Base-by-base conservation (phyloP, 345 rosid species). In the Microcos paniculata region DNA sequence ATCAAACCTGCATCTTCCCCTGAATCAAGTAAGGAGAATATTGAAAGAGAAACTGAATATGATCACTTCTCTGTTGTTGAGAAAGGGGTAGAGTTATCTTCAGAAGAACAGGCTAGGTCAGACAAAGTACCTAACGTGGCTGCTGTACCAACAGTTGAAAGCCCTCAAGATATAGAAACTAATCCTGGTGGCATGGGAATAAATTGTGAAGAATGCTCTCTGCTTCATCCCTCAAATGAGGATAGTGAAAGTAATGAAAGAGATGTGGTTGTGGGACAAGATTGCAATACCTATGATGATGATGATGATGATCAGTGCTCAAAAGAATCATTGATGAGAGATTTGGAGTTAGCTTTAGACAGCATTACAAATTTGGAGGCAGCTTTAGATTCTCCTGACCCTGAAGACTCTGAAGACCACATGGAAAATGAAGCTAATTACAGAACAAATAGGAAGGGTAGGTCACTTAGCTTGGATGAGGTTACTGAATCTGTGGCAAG, bases 251-350 rank as follows among this genome's bases (percentile, higher is more conserved):
- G 69, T 72, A 5, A 66, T 70, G 23, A 48, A 49, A 33, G 24
- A 24, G 80, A 84, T 61, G 77, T 73, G 21, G 79, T 67, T 73
- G 80, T 57, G 55, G 66, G 71, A 48, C 75, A 72, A 78, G 83
- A 76, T 75, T 70, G 68, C 72, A 45, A 48, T 67, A 40, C 74
- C 56, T 66, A 82, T 69, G 88, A 72, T 53, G 84, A 82, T 55
- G 69, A 82, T 69, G 88, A 72, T 53, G 84, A 82, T 52, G 86
- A 73, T n/a, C 63, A 61, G 48, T 87, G 74, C 81, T 80, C 86
- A 79, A 92, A 86, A 87, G 97, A 91, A 76, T 80, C 62, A 31
- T 82, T 94, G 73, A 83, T 88, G 91, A 86, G 86, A 85, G 98
- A 90, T 75, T 75, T 94, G 80, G 97, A 94, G 80, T 89, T 84